phyloP scores from a whole-genome alignment of 2,329 filamentous ascomycete genomes.

The Drechslerella dactyloides region DNA sequence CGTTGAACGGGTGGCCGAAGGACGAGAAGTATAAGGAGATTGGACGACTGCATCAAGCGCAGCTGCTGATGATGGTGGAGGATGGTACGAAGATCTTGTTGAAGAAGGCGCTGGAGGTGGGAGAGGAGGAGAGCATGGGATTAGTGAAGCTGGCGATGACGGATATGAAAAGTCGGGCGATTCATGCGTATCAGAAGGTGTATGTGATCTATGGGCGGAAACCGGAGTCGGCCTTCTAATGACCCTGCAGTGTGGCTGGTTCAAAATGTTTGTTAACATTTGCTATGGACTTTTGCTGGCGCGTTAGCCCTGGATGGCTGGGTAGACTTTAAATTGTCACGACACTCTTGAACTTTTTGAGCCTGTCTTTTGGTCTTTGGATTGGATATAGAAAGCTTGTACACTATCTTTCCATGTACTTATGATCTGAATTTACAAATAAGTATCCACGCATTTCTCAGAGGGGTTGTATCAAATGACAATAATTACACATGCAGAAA shows the following conservation, averaged over 20 bases:
- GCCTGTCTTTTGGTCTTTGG: background rate
- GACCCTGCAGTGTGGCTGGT: background rate
- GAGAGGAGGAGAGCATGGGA: conserved; percentile 43
- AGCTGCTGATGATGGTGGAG: conserved; percentile 43
- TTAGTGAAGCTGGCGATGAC: conserved; percentile 36
- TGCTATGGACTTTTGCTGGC: conserved; percentile 12
- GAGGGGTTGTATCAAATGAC: too few species aligned
- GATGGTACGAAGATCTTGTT: conserved; percentile 37
- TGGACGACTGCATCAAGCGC: conserved; percentile 51
- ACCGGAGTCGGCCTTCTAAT: conserved; percentile 5
- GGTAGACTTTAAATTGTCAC: background rate
- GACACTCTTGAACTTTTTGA: background rate
- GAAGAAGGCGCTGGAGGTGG: conserved; percentile 41
- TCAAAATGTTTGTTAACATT: conserved; percentile 23
- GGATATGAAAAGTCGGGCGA: conserved; percentile 45
- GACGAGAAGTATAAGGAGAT: conserved; percentile 56
- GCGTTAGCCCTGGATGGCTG: conserved; percentile 34
- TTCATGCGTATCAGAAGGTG: conserved; percentile 49
- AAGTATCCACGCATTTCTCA: too few species aligned
- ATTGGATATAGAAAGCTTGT: conserved; percentile 17
- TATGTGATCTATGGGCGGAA: conserved; percentile 47
- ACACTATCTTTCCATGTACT: conserved; percentile 22
- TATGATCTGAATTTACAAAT: too few species aligned
- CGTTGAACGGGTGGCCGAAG: conserved; percentile 56
- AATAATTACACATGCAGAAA: too few species aligned